Evolutionary conservation across 2,329 filamentous ascomycete species (phyloP).

Genomic region (Xylaria sp.): DNA sequence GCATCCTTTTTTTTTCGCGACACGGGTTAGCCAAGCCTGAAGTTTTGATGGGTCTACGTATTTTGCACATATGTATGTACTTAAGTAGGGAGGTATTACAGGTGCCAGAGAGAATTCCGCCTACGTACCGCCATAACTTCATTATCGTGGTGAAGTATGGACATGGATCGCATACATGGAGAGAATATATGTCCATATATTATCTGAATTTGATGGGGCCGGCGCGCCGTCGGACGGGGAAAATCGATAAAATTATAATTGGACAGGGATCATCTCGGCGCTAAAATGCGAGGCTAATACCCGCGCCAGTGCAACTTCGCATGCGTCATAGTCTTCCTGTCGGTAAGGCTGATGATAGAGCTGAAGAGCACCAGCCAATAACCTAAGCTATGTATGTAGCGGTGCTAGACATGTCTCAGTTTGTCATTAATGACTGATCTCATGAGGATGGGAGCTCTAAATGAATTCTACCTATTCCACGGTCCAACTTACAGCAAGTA

Average conservation of each 20-base stretch:
- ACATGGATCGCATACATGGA: slow-evolving; percentile 4
- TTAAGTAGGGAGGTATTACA: too few species aligned
- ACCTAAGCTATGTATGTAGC: background rate
- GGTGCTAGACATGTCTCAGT: background rate
- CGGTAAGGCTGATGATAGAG: slow-evolving; percentile 27
- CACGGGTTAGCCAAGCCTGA: too few species aligned
- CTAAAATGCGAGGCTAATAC: slow-evolving; percentile 30
- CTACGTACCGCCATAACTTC: slow-evolving; percentile 30
- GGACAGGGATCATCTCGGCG: slow-evolving; percentile 20
- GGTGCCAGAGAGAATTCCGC: background rate
- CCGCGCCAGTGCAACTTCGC: slow-evolving; percentile 7
- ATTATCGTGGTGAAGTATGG: background rate
- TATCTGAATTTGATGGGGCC: background rate
- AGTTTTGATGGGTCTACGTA: too few species aligned
- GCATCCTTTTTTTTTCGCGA: slow-evolving; percentile 21
- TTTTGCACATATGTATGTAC: too few species aligned
- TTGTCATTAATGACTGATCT: too few species aligned
- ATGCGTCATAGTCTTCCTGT: slow-evolving; percentile 31
- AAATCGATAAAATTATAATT: slow-evolving; percentile 20
- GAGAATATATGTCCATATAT: background rate
- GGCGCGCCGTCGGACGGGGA: slow-evolving; percentile 9
- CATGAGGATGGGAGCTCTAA: too few species aligned
- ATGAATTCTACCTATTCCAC: too few species aligned
- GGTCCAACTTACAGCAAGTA: too few species aligned
- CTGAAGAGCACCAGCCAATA: background rate